Evolutionary conservation across 2,329 filamentous ascomycete genomes (phyloP), one percentile per base, ranked within the genome.

Genomic region (Didymella sp.): DNA sequence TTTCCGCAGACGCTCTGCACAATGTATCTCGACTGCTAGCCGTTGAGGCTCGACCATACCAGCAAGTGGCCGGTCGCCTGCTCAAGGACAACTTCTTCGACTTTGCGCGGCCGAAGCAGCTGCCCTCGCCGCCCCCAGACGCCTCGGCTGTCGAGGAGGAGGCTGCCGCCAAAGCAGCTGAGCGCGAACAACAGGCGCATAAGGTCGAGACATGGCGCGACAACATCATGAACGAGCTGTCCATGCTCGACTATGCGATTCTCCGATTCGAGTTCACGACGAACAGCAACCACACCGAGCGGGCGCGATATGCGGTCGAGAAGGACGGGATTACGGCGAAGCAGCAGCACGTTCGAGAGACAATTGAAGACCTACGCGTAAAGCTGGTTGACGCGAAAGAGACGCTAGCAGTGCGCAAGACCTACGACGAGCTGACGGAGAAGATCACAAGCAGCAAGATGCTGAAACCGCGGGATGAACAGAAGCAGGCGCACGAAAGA

Each of bases 41-140:
- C 62, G 89, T 97, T 59, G 94, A 98, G 80, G 91, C 96, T 73
- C 92, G 92, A 56, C 92, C 92, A 0, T 97, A 96, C 80, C 91
- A 91, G 75, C 89, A 93, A 59, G 87, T 97, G 58, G 91, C 90
- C 21, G 92, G 92, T 77, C 89, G 90, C 28, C 85, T 98, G 8
- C 82, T 91, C 5, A 83, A 85, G 21, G 85, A 89, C 15, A 85
- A 87, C 51, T 86, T 88, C 19, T 82, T 91, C 27, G 81, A 89
- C 17, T 79, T 82, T 57, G 78, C 77, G 51, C 81, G 81, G 42
- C 82, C 80, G 40, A 82, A 85, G 31, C 81, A 84, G 31, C 81
- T 86, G 5, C 83, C 84, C 17, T 89, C 89, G 2, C 89, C 89
- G 44, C 88, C 89, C 2, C 87, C 88, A 5, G 88, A 91, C 59